phyloP scores from a whole-genome alignment of 2,329 filamentous ascomycete species.

The Botryosphaeria dothidea region DNA sequence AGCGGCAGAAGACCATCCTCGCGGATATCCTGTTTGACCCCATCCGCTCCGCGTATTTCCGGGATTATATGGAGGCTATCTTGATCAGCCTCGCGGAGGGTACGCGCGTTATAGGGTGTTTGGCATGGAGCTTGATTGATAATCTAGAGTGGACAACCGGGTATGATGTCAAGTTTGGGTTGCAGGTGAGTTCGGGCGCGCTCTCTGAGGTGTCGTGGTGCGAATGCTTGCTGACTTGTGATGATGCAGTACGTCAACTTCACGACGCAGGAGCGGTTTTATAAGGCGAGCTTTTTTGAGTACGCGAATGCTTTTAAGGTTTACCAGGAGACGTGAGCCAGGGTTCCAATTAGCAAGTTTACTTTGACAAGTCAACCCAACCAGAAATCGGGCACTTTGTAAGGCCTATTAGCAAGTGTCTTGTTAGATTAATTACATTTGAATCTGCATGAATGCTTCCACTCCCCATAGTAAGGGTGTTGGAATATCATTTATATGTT shows the following conservation, averaged over 20 bases:
- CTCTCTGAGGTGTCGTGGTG: no score
- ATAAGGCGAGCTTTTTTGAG: constrained; percentile 42
- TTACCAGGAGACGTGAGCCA: constrained; percentile 24
- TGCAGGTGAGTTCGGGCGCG: constrained; percentile 14
- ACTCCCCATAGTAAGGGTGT: no score
- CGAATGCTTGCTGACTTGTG: no score
- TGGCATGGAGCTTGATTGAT: constrained; percentile 40
- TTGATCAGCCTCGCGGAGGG: constrained; percentile 37
- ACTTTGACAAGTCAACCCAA: no score
- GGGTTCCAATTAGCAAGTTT: no score
- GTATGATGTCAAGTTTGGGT: constrained; percentile 35
- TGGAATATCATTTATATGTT: no score
- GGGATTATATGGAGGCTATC: constrained; percentile 35
- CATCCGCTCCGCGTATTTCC: constrained; percentile 32
- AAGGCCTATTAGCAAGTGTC: no score
- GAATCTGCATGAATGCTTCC: no score
- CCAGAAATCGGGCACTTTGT: no score
- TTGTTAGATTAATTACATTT: no score
- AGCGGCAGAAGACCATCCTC: constrained; percentile 31
- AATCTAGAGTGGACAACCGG: constrained; percentile 40
- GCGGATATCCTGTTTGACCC: constrained; percentile 33
- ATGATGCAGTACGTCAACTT: constrained; percentile 36
- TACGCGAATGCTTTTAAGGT: constrained; percentile 36
- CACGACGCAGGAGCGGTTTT: constrained; percentile 36
- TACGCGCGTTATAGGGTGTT: constrained; percentile 35